A percentile compares a stretch with the other conserved stretches of the same genome.
phyloP scores from a whole-genome alignment of 495 filamentous ascomycete genomes.

The Pseudoneurospora amorphoporcata region DNA sequence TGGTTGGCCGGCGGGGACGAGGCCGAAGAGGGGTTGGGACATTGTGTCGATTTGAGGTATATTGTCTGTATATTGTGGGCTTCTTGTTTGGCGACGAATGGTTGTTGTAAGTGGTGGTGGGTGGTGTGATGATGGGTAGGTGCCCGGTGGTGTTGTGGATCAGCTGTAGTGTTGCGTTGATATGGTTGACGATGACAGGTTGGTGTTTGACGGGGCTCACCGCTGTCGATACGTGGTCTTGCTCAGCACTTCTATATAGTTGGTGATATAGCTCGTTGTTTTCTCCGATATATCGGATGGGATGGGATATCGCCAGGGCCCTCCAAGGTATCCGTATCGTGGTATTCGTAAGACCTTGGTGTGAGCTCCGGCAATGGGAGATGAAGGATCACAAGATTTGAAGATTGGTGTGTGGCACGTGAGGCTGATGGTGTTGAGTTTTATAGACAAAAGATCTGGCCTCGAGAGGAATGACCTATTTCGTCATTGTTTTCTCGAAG shows the following conservation, averaged over 20 bases:
- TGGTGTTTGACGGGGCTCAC: background rate
- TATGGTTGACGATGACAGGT: background rate
- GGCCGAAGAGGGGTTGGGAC: slow-evolving; percentile 34
- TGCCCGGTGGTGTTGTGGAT: background rate
- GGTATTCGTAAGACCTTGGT: background rate
- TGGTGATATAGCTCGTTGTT: background rate
- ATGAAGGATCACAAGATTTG: background rate
- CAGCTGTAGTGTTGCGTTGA: background rate
- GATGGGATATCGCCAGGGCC: background rate
- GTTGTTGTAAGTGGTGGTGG: background rate
- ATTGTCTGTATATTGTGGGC: background rate
- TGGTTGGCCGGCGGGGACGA: slow-evolving; percentile 41
- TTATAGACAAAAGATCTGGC: background rate
- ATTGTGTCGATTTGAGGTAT: background rate
- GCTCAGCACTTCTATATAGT: background rate
- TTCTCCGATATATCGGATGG: background rate
- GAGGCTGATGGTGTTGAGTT: background rate
- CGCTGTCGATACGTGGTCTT: background rate
- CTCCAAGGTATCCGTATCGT: background rate
- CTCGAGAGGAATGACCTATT: background rate
- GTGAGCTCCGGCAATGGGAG: background rate
- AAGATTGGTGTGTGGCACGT: background rate
- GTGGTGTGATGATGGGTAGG: background rate
- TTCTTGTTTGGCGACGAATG: background rate
- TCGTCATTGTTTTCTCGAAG: background rate